Conservation (phyloP, 495 filamentous ascomycete genomes). For the Trichoderma asperelloides region DNA sequence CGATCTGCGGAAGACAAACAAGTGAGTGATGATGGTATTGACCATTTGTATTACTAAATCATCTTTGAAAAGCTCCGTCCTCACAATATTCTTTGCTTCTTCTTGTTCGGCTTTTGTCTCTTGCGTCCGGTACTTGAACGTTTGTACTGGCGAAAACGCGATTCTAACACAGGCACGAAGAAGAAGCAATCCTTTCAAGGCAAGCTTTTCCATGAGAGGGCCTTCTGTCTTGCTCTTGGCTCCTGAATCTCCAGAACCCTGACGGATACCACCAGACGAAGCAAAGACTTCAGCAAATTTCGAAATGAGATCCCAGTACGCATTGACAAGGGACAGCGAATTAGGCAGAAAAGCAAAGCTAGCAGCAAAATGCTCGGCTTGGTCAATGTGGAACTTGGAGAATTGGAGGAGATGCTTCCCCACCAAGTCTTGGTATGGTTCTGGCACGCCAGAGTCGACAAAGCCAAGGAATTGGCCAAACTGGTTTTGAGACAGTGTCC, state of each 20-base stretch:
- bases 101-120: constrained; percentile 63
- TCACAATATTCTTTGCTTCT: constrained; percentile 53
- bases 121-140: constrained; percentile 68
- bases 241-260: constrained; percentile 28
- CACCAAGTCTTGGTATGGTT: constrained; percentile 41
- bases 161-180: constrained; percentile 77
- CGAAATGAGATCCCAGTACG: constrained; percentile 75
- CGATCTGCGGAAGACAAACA: constrained; percentile 76
- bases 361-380: constrained; percentile 64
- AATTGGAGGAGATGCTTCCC: constrained; percentile 83
- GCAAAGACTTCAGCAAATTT: constrained; percentile 65
- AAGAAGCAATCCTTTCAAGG: constrained; percentile 70
- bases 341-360: constrained; percentile 75
- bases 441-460: constrained; percentile 39
- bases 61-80: constrained; percentile 61
- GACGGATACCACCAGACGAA: constrained; percentile 37
- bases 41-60: constrained; percentile 69
- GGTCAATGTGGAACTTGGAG: constrained; percentile 81
- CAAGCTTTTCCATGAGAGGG: constrained; percentile 62
- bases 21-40: constrained; percentile 72
- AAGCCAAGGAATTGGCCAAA: constrained; percentile 58
- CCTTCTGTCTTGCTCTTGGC: constrained; percentile 45
- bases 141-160: constrained; percentile 68
- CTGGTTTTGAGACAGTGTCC: constrained; percentile 61
- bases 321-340: constrained; percentile 60